Evolutionary conservation across 495 filamentous ascomycete genomes (phyloP), one percentile per base, ranked within the genome.

Genomic region (Massariosphaeria phaeospora): DNA sequence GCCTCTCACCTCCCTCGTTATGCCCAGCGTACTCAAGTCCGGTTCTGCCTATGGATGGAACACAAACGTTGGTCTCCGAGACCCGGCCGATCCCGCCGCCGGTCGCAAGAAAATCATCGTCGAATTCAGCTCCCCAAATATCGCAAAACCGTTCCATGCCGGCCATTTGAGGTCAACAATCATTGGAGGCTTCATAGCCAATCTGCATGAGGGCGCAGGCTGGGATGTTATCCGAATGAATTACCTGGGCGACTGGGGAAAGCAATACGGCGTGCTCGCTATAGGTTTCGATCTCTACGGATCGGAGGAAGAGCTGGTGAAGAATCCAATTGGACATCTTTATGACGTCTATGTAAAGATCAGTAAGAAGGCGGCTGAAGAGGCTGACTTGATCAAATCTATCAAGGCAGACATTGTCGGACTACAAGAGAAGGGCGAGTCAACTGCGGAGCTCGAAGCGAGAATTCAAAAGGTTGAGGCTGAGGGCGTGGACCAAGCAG

Each of bases 211-310:
- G 48, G 73, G 77, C n/a, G 77, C 81, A 58, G 85, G 85, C 53
- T 88, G 82, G 81, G 77, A 87, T 34, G 84, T 86, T 3, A 72
- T 76, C 55, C 77, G 80, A 51, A 81, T 87, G 77, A 87, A 87
- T 70, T 88, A 87, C 66, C 73, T 89, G 9, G 84, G 84, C 44
- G 84, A 89, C 64, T 89, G 84, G 84, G 84, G 84, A 36, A 84
- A 83, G 70, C 83, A 85, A 66, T 86, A 85, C 61, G 85, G 84
- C 59, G 70, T 88, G 35, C 73, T 88, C 15, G 83, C 79, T 10
- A 76, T 83, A 34, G 85, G 84, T 20, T 89, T 80, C 67, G 76
- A 80, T 65, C 71, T 71, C 52, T 84, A 79, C 52, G 84, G 83
- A 35, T 75, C 71, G 48, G 82, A 86, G 66, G 79, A 83, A 55